Conservation (phyloP, 225 moss, liverwort and hornwort genomes). For the Climacium dendroides region DNA sequence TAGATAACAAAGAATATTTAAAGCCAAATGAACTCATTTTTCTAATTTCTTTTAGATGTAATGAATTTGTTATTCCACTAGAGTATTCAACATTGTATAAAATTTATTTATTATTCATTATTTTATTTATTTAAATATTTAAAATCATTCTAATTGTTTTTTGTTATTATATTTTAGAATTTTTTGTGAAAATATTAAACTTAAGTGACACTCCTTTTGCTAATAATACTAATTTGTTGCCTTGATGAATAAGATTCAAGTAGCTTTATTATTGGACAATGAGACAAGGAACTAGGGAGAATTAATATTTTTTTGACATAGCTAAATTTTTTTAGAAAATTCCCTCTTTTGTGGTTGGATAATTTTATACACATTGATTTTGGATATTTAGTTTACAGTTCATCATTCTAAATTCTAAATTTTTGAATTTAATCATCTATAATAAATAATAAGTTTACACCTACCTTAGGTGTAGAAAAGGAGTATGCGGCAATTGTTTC, state of each 20-base stretch:
- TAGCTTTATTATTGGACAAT: neutral
- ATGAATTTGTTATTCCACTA: neutral
- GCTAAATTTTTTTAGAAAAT: accelerated
- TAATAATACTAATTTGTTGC: accelerated
- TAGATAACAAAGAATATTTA: neutral
- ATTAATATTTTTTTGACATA: accelerated
- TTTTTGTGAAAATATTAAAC: neutral
- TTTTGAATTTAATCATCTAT: neutral
- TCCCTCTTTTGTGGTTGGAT: accelerated
- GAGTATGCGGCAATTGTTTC: no score
- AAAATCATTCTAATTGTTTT: neutral
- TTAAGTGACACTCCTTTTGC: accelerated
- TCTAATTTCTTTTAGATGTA: neutral
- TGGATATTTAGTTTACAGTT: accelerated
- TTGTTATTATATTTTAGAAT: accelerated
- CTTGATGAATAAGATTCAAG: accelerated
- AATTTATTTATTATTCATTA: neutral
- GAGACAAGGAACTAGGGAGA: neutral
- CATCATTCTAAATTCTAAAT: neutral
- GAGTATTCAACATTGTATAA: neutral
- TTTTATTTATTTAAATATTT: neutral
- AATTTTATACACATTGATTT: neutral
- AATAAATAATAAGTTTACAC: neutral
- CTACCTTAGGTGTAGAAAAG: no score
- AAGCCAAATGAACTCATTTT: neutral